A percentile compares a stretch with the other conserved stretches of the same genome.
Evolutionary conservation across 2,329 filamentous ascomycete species (phyloP).

Genomic region (Ophiostoma sp.): DNA sequence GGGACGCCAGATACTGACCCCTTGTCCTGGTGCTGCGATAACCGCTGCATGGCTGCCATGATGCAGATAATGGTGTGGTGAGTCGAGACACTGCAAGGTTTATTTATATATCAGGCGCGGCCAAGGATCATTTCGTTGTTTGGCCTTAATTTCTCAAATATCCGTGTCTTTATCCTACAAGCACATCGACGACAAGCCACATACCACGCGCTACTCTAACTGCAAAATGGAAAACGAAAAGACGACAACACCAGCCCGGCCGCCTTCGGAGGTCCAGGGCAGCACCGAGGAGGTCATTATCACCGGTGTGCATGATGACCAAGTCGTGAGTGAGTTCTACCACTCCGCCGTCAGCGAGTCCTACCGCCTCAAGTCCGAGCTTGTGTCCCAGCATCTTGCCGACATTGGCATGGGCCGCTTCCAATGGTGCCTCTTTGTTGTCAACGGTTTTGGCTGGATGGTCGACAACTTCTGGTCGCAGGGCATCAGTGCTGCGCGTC

Average conservation of each 20-base stretch:
- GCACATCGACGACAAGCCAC: too few species aligned
- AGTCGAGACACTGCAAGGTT: neutral
- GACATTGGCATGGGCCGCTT: slow-evolving; percentile 24
- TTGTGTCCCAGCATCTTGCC: slow-evolving; percentile 21
- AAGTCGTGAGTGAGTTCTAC: slow-evolving; percentile 18
- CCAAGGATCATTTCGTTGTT: neutral
- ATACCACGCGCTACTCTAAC: too few species aligned
- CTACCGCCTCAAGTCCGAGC: slow-evolving; percentile 25
- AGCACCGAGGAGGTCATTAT: neutral
- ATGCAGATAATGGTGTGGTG: neutral
- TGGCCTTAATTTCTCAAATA: too few species aligned
- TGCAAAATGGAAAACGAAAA: neutral
- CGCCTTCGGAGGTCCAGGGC: slow-evolving; percentile 13
- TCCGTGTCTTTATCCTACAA: too few species aligned
- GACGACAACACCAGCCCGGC: neutral
- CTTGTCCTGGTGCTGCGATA: neutral
- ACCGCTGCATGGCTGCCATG: neutral
- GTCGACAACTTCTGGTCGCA: slow-evolving; percentile 41
- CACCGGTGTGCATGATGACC: slow-evolving; percentile 12
- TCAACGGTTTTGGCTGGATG: slow-evolving; percentile 45
- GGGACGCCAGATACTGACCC: neutral
- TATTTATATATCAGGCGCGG: neutral
- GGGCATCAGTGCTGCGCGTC: slow-evolving; percentile 35
- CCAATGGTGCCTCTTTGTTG: slow-evolving; percentile 38
- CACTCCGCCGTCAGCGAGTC: slow-evolving; percentile 20